Evolutionary conservation across 2,329 filamentous ascomycete genomes (phyloP).

Genomic region (Claviceps fusiformis): DNA sequence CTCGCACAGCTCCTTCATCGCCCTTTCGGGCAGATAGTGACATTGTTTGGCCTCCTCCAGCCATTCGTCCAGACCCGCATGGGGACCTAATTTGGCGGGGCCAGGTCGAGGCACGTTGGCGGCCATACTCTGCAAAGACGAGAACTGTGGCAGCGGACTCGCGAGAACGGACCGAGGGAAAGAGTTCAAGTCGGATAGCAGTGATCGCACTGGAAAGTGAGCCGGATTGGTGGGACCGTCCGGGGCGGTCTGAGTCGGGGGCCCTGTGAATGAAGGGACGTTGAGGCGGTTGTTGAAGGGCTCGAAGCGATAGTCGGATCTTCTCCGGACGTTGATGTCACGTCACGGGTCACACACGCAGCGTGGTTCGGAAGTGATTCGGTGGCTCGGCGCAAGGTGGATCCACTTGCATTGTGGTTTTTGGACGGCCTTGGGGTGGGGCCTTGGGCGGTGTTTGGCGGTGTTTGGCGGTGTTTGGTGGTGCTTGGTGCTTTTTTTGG

Average conservation of each 20-base stretch:
- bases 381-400: background rate
- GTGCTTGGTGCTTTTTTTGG: too few species aligned
- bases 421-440: too few species aligned
- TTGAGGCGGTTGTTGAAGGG: background rate
- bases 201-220: slow-evolving; percentile 2
- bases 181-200: slow-evolving; percentile 11
- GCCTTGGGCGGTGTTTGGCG: too few species aligned
- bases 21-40: slow-evolving; percentile 86
- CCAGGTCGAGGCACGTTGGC: slow-evolving; percentile 68
- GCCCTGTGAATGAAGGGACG: background rate
- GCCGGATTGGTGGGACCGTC: background rate
- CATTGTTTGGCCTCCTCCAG: slow-evolving; percentile 92
- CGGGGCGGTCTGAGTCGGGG: background rate
- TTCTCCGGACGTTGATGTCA: slow-evolving; percentile 14
- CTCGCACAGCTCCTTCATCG: slow-evolving; percentile 98
- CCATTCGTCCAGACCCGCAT: slow-evolving; percentile 90
- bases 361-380: background rate
- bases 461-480: too few species aligned
- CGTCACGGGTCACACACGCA: background rate
- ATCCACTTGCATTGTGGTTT: background rate
- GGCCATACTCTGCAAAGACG: slow-evolving; percentile 22
- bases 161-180: slow-evolving; percentile 8
- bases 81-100: slow-evolving; percentile 69
- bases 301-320: slow-evolving; percentile 14
- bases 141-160: slow-evolving; percentile 5